Base-by-base conservation (phyloP, 345 rosid genomes). In the Aurinia saxatilis region DNA sequence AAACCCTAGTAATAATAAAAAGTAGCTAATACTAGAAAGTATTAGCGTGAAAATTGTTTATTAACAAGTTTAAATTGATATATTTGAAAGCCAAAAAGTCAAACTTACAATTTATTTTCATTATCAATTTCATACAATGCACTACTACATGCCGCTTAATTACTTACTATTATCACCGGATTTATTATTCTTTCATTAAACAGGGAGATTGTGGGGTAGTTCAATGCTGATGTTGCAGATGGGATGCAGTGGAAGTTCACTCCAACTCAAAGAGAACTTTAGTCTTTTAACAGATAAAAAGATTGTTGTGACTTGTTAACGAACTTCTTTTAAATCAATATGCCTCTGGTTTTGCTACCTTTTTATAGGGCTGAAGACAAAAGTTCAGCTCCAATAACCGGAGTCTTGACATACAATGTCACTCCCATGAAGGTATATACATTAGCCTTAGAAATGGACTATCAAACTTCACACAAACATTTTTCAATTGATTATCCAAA, bases 181-280 rank as follows among this genome's bases (percentile, higher is more conserved):
- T n/a, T n/a, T n/a, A n/a, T n/a, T n/a, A n/a, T n/a, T n/a, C n/a
- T n/a, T n/a, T n/a, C n/a, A n/a, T n/a, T n/a, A n/a, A 67, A 5
- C 67, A 89, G 98, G 78, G 98, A 92, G 78, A 78, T 92, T 55
- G 85, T 82, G 31, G 96, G 89, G 70, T 93, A 86, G 66, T 89
- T 92, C 68, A 92, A 89, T 77, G 96, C 96, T 62, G 96, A 92
- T 76, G 98, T 92, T 34, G 90, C 93, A 31, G 98, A 89, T 81
- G 96, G 93, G 78, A 86, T 92, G 96, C 98, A 83, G 16, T 92
- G 98, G 98, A 92, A 89, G 66, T 89, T 92, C 77, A 65, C 74
- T 72, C 98, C 96, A 7, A 87, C 96, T 29, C 98, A 92, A 83
- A 85, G 93, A 87, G 93, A 89, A 95, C 93, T 87, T 50, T 39